phyloP scores from a whole-genome alignment of 2,329 filamentous ascomycete species.

The Alternaria sp. region DNA sequence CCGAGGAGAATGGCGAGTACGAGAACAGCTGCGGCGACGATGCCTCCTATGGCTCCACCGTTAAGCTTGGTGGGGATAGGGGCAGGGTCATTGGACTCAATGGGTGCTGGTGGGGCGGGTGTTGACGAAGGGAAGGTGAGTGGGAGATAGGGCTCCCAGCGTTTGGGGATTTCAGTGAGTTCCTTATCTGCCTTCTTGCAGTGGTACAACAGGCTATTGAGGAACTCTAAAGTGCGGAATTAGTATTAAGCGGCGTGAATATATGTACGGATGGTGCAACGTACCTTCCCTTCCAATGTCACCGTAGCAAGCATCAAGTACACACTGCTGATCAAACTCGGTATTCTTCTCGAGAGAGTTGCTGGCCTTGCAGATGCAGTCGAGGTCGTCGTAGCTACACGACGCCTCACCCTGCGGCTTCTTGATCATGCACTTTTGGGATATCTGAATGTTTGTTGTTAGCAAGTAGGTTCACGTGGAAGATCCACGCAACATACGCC shows the following conservation, averaged over 20 bases:
- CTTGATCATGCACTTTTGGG: constrained; percentile 18
- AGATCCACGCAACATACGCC: not conserved
- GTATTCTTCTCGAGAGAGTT: constrained; percentile 22
- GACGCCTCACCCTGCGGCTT: constrained; percentile 7
- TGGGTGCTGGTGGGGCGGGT: not conserved
- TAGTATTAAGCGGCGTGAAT: not conserved
- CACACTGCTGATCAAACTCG: constrained; percentile 25
- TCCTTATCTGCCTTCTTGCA: constrained; percentile 15
- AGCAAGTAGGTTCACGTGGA: not conserved
- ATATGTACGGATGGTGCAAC: not conserved
- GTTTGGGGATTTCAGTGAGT: constrained; percentile 18
- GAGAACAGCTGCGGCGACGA: not conserved
- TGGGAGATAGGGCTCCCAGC: constrained; percentile 27
- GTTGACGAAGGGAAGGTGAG: not conserved
- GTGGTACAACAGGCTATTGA: constrained; percentile 19
- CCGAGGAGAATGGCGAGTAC: constrained; percentile 6
- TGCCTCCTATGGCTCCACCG: constrained; percentile 2
- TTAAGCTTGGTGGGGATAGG: not conserved
- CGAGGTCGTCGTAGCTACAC: constrained; percentile 20
- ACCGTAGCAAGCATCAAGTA: constrained; percentile 23
- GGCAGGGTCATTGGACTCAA: not conserved
- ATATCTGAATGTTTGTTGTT: constrained; percentile 10
- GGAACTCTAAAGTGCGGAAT: constrained; percentile 19
- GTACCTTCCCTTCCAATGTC: constrained; percentile 22
- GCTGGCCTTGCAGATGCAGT: constrained; percentile 30